These are phyloP conservation scores for Salix udensis DNA, from an alignment of 345 rosid genomes.

Conservation along the genomic window DNA sequence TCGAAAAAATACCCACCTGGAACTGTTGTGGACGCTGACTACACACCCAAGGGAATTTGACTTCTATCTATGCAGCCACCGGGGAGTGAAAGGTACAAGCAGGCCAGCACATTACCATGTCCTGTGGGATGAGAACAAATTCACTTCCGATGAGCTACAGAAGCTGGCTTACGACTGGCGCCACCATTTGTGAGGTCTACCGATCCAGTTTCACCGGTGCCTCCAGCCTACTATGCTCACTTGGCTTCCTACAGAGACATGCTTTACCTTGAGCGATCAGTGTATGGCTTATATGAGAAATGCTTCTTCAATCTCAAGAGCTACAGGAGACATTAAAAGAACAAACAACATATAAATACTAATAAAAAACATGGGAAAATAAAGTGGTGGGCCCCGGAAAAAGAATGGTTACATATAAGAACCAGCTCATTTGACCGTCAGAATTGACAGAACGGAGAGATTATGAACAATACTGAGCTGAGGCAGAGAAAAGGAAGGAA, in stretches of 20 bases:
- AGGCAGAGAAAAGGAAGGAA: too few relatives aligned
- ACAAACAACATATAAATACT: too few relatives aligned
- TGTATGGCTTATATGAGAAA: slow-evolving; percentile 28
- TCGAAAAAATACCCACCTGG: too few relatives aligned
- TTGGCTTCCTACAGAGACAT: slow-evolving; percentile 26
- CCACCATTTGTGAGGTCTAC: slow-evolving; percentile 87
- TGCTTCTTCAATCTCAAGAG: slow-evolving; percentile 51
- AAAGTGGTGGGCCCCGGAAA: too few relatives aligned
- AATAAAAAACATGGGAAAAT: too few relatives aligned
- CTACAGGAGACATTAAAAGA: not conserved
- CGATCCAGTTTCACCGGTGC: slow-evolving; percentile 66
- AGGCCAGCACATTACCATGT: slow-evolving; percentile 90
- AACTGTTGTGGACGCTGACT: slow-evolving; percentile 60
- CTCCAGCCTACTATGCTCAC: too few relatives aligned
- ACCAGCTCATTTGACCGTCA: too few relatives aligned
- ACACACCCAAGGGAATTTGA: slow-evolving; percentile 91
- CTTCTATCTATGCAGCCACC: slow-evolving; percentile 89
- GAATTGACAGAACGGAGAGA: too few relatives aligned
- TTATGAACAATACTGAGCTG: too few relatives aligned
- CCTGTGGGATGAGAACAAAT: slow-evolving; percentile 76
- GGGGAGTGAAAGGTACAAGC: slow-evolving; percentile 90
- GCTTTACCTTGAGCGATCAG: slow-evolving; percentile 79
- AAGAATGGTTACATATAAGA: too few relatives aligned
- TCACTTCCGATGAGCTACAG: slow-evolving; percentile 90
- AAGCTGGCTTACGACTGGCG: slow-evolving; percentile 80